Conservation (phyloP, 2,329 filamentous ascomycete species). For the Phoma herbarum region DNA sequence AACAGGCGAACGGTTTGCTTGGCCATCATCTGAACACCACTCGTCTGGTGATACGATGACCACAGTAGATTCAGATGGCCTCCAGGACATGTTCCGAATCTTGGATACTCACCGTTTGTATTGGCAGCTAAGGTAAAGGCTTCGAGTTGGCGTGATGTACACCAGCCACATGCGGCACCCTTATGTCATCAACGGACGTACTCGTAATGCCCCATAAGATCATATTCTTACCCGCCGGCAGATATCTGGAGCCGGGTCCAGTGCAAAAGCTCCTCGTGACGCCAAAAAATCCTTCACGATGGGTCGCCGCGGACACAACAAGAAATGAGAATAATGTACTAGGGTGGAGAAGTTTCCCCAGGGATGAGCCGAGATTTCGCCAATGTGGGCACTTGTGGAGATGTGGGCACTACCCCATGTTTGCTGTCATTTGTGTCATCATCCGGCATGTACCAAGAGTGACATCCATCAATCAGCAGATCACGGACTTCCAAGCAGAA, state of each 20-base stretch:
- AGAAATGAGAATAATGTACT: conserved; percentile 11
- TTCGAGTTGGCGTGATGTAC: neutral
- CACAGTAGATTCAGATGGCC: neutral
- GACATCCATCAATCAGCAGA: conserved; percentile 22
- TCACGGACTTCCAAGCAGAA: conserved; percentile 10
- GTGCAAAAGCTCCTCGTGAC: conserved; percentile 13
- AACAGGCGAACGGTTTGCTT: neutral
- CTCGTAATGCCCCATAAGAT: conserved; percentile 1
- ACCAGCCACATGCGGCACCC: conserved; percentile 7
- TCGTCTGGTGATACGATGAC: neutral
- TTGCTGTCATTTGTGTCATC: conserved; percentile 7
- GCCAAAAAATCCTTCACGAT: conserved; percentile 6
- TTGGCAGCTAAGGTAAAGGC: conserved; percentile 5
- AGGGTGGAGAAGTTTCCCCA: conserved; percentile 13
- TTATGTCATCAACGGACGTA: conserved; percentile 2
- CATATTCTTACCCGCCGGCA: conserved; percentile 10
- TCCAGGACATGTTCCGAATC: neutral
- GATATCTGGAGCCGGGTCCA: conserved; percentile 5
- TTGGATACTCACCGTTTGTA: neutral
- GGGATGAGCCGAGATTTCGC: conserved; percentile 34
- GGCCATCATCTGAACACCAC: neutral
- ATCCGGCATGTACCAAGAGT: conserved; percentile 16
- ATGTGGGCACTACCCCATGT: conserved; percentile 17
- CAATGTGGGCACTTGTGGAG: conserved; percentile 20
- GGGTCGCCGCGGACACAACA: conserved; percentile 20